Evolutionary conservation across 192 early-diverging fungal species (phyloP), one percentile per base, ranked within the genome.

Genomic region (Coemansia sp.): DNA sequence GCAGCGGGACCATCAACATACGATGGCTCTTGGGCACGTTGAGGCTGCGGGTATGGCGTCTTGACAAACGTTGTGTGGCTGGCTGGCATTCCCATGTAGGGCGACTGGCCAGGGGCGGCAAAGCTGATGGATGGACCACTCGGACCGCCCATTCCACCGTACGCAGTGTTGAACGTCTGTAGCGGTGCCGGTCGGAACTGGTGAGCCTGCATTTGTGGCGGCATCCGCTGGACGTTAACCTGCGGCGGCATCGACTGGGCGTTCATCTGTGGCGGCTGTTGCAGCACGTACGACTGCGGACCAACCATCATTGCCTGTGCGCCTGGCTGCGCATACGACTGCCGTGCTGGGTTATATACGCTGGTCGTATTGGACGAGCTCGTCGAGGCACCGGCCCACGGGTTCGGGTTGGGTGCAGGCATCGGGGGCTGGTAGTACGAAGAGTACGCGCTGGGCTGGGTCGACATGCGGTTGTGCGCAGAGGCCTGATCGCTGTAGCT

Each of bases 11-110:
- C 29, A 35, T 49, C 59, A 15, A 62, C 45, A 9, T 38, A 57
- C 4, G 67, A 9, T 55, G 54, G 29, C 24, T 62, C 43, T 48
- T 62, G 55, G 27, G 24, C 43, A 0, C 55, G 29, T 38, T 48
- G 67, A n/a, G 54, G 32, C 56, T 55, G 60, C 12, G 71, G 71
- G 43, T 73, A 73, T 2, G 71, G 71, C 11, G 71, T 67, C 60
- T 62, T 73, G 47, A 66, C 71, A 66, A 67, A 67, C 3, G 60
- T 51, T 37, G 67, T 60, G 48, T 62, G 67, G 3, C 15, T 47
- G 4, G 47, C 1, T 22, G 60, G 21, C 48, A 29, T 59, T 9
- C 65, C 65, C n/a, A 43, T 15, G 49, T 67, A 67, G 8, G 65
- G 71, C 37, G 65, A 59, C 29, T 66, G 71, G 17, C 58, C 54